phyloP scores from a whole-genome alignment of 306 rosid species.

The Crotalaria pallida region DNA sequence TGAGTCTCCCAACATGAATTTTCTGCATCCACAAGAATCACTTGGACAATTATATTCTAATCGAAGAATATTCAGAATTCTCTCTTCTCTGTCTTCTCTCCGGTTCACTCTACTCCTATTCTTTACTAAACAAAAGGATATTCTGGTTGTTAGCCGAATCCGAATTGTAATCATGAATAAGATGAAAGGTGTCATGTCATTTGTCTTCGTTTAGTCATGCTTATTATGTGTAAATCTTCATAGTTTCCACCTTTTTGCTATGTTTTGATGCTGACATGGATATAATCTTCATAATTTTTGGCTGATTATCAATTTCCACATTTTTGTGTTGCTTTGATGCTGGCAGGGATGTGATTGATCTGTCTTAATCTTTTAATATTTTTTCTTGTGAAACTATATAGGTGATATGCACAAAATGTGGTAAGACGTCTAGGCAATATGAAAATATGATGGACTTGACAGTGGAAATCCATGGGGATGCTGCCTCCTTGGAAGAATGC shows the following conservation, averaged over 20 bases:
- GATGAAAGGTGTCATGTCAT: not conserved
- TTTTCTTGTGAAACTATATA: conserved; percentile 22
- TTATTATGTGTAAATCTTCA: not conserved
- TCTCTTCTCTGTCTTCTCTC: too few species aligned
- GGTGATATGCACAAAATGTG: conserved; percentile 85
- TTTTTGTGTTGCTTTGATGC: not conserved
- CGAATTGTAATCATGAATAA: not conserved
- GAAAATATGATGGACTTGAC: conserved; percentile 99
- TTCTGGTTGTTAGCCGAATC: not conserved
- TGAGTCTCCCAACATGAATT: too few species aligned
- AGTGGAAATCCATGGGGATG: conserved; percentile 96
- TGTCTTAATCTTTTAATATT: not conserved
- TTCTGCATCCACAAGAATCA: too few species aligned
- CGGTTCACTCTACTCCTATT: too few species aligned
- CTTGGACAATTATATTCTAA: too few species aligned
- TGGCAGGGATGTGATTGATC: conserved; percentile 6
- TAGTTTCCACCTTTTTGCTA: not conserved
- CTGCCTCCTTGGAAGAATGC: conserved; percentile 89
- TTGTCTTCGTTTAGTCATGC: not conserved
- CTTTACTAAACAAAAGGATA: too few species aligned
- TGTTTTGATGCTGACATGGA: not conserved
- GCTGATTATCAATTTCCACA: conserved; percentile 1
- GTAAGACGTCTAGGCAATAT: conserved; percentile 71
- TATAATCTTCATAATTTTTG: not conserved
- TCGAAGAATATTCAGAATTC: too few species aligned